These are phyloP conservation scores for Alternaria tenuissima DNA, from an alignment of 2,329 filamentous ascomycete species.

Conservation along the genomic window DNA sequence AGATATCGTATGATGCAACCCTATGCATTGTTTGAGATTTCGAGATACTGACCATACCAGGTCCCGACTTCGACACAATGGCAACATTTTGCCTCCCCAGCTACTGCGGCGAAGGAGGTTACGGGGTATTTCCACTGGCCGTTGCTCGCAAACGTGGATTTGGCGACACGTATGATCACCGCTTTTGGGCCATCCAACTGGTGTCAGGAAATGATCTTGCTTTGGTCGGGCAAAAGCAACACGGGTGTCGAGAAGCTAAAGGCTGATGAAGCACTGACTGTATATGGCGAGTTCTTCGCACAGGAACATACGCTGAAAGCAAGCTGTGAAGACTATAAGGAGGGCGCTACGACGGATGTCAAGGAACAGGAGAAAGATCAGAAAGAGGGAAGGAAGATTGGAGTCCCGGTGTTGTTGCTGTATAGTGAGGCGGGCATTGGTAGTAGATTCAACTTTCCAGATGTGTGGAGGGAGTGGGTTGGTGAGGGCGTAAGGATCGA, in stretches of 20 bases:
- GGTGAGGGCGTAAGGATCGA: constrained; percentile 56
- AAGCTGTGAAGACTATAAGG: constrained; percentile 66
- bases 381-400: constrained; percentile 54
- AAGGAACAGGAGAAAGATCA: constrained; percentile 60
- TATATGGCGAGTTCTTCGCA: constrained; percentile 55
- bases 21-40: background rate
- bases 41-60: constrained; percentile 30
- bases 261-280: constrained; percentile 44
- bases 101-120: constrained; percentile 53
- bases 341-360: constrained; percentile 61
- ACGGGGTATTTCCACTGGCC: constrained; percentile 67
- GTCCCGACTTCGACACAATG: constrained; percentile 66
- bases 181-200: constrained; percentile 55
- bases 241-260: constrained; percentile 21
- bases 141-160: constrained; percentile 62
- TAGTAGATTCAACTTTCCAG: constrained; percentile 58
- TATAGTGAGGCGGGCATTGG: constrained; percentile 62
- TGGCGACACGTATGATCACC: constrained; percentile 62
- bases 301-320: constrained; percentile 56
- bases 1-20: constrained; percentile 36
- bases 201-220: constrained; percentile 43
- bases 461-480: constrained; percentile 62
- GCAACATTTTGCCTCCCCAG: constrained; percentile 50
- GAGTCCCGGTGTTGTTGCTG: constrained; percentile 58
- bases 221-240: constrained; percentile 45